phyloP scores from a whole-genome alignment of 495 filamentous ascomycete genomes.

The Opeltia flavorubescens region DNA sequence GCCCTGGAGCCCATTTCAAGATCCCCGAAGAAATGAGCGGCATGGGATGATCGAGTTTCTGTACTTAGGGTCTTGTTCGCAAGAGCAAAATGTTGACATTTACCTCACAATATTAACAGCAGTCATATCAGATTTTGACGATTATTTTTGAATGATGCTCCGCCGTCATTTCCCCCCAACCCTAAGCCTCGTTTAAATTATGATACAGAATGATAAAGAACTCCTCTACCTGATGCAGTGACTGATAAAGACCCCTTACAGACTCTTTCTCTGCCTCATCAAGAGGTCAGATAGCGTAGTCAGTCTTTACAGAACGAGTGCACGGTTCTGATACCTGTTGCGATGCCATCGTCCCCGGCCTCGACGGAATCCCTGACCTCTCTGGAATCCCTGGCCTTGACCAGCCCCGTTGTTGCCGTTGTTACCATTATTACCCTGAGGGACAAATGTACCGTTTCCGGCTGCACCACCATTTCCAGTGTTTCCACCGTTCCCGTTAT shows the following conservation, averaged over 20 bases:
- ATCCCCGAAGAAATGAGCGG: neutral
- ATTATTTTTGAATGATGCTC: no score
- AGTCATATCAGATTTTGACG: no score
- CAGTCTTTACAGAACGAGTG: neutral
- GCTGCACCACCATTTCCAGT: neutral
- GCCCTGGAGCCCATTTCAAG: neutral
- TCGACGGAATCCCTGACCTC: neutral
- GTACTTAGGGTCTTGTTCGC: neutral
- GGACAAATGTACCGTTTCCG: no score
- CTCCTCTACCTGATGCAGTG: no score
- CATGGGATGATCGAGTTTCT: neutral
- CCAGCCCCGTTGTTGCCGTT: neutral
- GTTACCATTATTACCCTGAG: no score
- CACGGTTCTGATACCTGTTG: neutral
- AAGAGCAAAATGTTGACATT: no score
- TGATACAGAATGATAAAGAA: neutral
- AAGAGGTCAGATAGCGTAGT: no score
- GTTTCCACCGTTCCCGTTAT: neutral
- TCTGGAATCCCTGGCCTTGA: neutral
- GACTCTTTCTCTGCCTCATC: no score
- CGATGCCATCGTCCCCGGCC: neutral
- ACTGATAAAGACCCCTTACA: no score
- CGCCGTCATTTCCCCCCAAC: neutral
- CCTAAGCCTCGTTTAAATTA: neutral
- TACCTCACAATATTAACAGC: no score